Evolutionary conservation across 1,284 basidiomycete genomes (phyloP), one percentile per base, ranked within the genome.

Genomic region (Mrakiaceae sp.): DNA sequence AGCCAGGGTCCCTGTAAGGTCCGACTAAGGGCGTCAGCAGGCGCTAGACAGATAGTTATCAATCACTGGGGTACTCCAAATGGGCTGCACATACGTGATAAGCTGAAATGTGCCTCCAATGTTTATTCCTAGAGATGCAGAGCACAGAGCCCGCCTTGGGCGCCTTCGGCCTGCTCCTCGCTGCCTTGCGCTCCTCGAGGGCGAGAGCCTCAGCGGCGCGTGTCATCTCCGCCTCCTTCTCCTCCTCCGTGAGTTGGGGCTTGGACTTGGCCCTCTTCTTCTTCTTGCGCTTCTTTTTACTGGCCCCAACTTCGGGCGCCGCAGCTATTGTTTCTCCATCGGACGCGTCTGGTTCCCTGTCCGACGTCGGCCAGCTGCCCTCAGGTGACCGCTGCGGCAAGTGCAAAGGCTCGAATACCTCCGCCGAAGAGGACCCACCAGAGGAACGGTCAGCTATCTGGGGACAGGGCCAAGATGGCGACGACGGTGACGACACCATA

Each of bases 51-150:
- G 44, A 16, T 58, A 48, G 56, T 39, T 40, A 16, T 39, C 39
- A 49, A 44, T 55, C 49, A 53, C 50, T 52, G 44, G 64, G 50
- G 63, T 27, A 46, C 14, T 16, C n/a, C 4, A 27, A 14, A 27
- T n/a, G 52, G 66, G 47, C 58, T 40, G 57, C 51, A 83, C 84
- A 66, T 76, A 89, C 87, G 75, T 90, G 88, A 74, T 88, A 90
- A 40, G 88, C 89, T 73, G 86, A 87, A 75, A 90, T 89, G 71
- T 90, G 89, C 44, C 84, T 82, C 87, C 87, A 89, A 71, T 90
- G 87, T 73, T 90, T 90, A 76, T 89, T 88, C 69, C 87, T 82
- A 77, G 86, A 87, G 70, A 89, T 89, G 72, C 85, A 87, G 4
- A 89, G 79, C 49, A 87, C 82, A 2, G 48, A 51, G 11, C 83